phyloP scores from a whole-genome alignment of 2,329 filamentous ascomycete species.

The Trichoderma lentiforme region DNA sequence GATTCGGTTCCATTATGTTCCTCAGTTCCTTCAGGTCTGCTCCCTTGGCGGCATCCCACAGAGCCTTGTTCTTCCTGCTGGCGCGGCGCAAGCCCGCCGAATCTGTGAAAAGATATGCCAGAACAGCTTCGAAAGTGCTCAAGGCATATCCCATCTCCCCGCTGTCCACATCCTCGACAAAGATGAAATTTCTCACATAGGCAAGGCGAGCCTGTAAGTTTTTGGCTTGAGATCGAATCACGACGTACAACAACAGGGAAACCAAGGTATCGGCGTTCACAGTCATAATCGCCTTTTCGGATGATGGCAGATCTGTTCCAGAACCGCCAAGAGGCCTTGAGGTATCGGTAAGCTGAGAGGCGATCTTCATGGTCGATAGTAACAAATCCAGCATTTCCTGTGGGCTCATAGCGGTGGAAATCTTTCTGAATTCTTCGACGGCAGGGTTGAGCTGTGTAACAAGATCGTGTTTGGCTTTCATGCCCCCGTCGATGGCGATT shows the following conservation, averaged over 20 bases:
- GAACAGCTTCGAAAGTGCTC: constrained; percentile 91
- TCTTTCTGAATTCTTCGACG: constrained; percentile 85
- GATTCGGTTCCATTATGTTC: constrained; percentile 72
- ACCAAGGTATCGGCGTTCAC: constrained; percentile 88
- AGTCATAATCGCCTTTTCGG: constrained; percentile 56
- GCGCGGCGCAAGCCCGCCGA: constrained; percentile 78
- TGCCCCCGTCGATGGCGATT: constrained; percentile 76
- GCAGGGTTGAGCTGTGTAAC: constrained; percentile 72
- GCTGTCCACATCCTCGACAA: constrained; percentile 94
- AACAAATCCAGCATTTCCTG: constrained; percentile 86
- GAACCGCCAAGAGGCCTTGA: constrained; percentile 40
- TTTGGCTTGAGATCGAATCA: constrained; percentile 84
- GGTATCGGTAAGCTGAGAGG: constrained; percentile 64
- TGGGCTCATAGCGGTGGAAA: constrained; percentile 71
- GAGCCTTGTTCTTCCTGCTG: constrained; percentile 76
- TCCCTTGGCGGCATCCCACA: constrained; percentile 84
- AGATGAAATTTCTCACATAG: constrained; percentile 98
- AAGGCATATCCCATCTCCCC: constrained; percentile 95
- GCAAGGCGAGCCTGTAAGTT: constrained; percentile 82
- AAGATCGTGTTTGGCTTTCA: constrained; percentile 75
- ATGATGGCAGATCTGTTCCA: constrained; percentile 29
- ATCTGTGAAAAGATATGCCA: constrained; percentile 81
- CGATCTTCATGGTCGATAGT: constrained; percentile 75
- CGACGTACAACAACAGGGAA: constrained; percentile 83
- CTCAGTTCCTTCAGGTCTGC: constrained; percentile 74